Conservation (phyloP, 164 flowering plant genomes). For the Taxillus chinensis region DNA sequence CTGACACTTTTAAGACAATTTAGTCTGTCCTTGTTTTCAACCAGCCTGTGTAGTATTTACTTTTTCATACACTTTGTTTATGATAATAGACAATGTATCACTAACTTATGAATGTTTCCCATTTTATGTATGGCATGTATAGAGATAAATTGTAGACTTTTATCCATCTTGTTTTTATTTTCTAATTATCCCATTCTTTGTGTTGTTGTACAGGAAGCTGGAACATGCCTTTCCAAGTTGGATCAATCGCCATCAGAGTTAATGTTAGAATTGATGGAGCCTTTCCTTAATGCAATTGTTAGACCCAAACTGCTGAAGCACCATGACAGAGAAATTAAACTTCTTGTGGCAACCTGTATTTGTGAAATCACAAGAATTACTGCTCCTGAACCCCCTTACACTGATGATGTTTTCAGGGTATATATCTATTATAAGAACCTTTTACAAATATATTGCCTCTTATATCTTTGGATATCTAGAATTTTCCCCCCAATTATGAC, state of each 20-base stretch:
- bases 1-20: no score
- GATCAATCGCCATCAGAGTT: conserved; percentile 72
- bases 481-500: no score
- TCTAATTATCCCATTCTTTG: conserved; percentile 5
- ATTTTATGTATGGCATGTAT: background rate
- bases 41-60: background rate
- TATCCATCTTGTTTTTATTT: background rate
- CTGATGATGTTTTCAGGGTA: conserved; percentile 84
- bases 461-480: no score
- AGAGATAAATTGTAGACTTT: background rate
- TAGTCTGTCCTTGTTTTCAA: no score
- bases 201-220: conserved; percentile 82
- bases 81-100: background rate
- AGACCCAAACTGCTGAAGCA: conserved; percentile 76
- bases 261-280: conserved; percentile 63
- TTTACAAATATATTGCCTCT: no score
- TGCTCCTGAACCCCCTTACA: conserved; percentile 95
- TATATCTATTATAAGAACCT: conserved; percentile 4
- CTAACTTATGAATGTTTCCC: background rate
- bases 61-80: background rate
- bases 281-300: conserved; percentile 62
- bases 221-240: conserved; percentile 62
- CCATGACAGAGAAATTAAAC: conserved; percentile 80
- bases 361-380: conserved; percentile 94
- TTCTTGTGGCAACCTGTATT: conserved; percentile 84